Base-by-base conservation (phyloP, 2,329 filamentous ascomycete genomes). In the Verticillium nubilum region DNA sequence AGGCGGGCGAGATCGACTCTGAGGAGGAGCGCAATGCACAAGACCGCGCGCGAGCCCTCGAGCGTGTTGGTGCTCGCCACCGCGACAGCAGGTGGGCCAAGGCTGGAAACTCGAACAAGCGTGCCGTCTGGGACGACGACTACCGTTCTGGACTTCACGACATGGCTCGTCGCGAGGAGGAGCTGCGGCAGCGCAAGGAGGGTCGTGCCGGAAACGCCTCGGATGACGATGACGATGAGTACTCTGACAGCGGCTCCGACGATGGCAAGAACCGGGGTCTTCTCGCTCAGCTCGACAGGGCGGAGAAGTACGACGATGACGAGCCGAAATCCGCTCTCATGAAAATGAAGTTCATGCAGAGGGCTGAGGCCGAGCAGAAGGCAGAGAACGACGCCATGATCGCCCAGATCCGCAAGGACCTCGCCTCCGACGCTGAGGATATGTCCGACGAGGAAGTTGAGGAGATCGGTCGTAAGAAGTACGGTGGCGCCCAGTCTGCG, bases 51-150 rank as follows among this genome's bases (percentile, higher is more conserved):
- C 81, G 93, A 64, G 93, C 93, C 1, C 85, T 92, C 67, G 92
- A 94, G 72, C 83, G 93, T 67, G 93, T 97, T 80, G 90, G 91
- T 23, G 86, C 89, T 15, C 88, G 91, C 65, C 92, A 97, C 74
- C 86, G 87, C 64, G 91, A 96, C 58, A 95, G 91, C 76, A 96
- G 92, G 70, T 97, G 92, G 92, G 92, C 92, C 37, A 97, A 96
- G 79, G 85, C 88, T 60, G 81, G 92, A 61, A 91, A 90, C 70
- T 87, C 89, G 67, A 88, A 85, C 37, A 92, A 92, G 54, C 86
- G 91, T 55, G 89, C 89, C 4, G 88, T 87, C 0, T 97, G 92
- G 93, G 93, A 97, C 67, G 91, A 96, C 26, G 90, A 94, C 63
- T 93, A 92, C 63, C 86, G 91, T 56, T 79, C 86, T 23, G 89